Evolutionary conservation across 192 early-diverging fungal species (phyloP).

Genomic region (Coemansia sp.): DNA sequence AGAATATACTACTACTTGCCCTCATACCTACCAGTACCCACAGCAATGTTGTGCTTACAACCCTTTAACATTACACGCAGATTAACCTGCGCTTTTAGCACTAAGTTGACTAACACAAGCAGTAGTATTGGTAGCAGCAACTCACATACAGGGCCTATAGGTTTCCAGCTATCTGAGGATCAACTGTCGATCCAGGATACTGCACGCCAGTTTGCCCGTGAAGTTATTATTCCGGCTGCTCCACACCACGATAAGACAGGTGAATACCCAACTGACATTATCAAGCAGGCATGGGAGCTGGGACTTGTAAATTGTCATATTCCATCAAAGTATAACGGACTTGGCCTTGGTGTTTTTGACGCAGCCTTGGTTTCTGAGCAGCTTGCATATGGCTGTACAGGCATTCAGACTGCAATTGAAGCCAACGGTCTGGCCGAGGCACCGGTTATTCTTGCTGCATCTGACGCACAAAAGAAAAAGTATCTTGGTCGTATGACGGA

Average conservation of each 20-base stretch:
- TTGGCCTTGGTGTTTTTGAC: slow-evolving; percentile 86
- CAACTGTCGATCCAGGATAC: slow-evolving; percentile 85
- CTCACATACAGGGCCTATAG: slow-evolving; percentile 19
- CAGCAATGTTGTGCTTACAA: slow-evolving; percentile 40
- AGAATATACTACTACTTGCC: background rate
- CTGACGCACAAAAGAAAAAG: slow-evolving; percentile 89
- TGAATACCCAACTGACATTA: slow-evolving; percentile 83
- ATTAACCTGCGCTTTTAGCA: slow-evolving; percentile 42
- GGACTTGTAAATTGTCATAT: slow-evolving; percentile 92
- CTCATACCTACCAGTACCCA: background rate
- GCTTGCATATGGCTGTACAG: slow-evolving; percentile 89
- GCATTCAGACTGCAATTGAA: slow-evolving; percentile 95
- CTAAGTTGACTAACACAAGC: slow-evolving; percentile 1
- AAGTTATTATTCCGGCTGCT: slow-evolving; percentile 88
- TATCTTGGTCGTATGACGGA: slow-evolving; percentile 96
- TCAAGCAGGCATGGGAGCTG: slow-evolving; percentile 89
- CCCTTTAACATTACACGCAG: slow-evolving; percentile 21
- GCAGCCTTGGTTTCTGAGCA: slow-evolving; percentile 87
- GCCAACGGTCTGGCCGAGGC: slow-evolving; percentile 95
- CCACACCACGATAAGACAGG: slow-evolving; percentile 93
- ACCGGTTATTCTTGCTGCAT: slow-evolving; percentile 84
- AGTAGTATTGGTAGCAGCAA: slow-evolving; percentile 16
- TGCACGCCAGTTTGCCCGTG: slow-evolving; percentile 82
- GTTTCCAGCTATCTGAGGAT: slow-evolving; percentile 78
- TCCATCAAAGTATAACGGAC: slow-evolving; percentile 79